These are phyloP conservation scores for Cucumis melo DNA, from an alignment of 306 rosid genomes.

Conservation along the genomic window DNA sequence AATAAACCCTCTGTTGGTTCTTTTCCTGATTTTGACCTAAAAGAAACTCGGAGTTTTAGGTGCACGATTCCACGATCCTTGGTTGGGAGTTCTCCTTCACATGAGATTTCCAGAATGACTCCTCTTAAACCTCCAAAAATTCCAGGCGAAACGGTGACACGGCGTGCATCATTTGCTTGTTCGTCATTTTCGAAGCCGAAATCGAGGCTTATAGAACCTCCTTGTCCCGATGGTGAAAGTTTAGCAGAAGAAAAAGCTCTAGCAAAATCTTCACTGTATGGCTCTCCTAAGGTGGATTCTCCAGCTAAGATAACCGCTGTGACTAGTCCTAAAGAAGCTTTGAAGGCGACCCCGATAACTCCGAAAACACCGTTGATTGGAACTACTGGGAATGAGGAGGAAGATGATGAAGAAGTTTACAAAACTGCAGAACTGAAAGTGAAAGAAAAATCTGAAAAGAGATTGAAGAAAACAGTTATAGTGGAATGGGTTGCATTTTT, in stretches of 20 bases:
- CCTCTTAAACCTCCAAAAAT: constrained; percentile 24
- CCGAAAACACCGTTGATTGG: constrained; percentile 45
- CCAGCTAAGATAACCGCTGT: constrained; percentile 11
- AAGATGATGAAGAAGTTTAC: constrained; percentile 64
- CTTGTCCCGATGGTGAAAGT: constrained; percentile 12
- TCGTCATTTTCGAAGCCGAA: constrained; percentile 49
- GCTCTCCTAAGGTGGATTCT: constrained; percentile 22
- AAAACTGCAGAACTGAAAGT: constrained; percentile 44
- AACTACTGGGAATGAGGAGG: constrained; percentile 27
- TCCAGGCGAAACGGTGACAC: constrained; percentile 11
- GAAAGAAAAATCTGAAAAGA: constrained; percentile 24
- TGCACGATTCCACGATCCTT: constrained; percentile 8
- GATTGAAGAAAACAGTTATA: constrained; percentile 13
- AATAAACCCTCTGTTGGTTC: constrained; percentile 16
- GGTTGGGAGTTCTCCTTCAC: constrained; percentile 12
- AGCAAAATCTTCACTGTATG: constrained; percentile 7
- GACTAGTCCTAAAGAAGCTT: constrained; percentile 14
- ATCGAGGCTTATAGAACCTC: constrained; percentile 51
- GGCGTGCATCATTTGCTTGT: constrained; percentile 20
- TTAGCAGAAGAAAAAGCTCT: constrained; percentile 15
- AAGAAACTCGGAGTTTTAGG: constrained; percentile 15
- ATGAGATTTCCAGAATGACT: constrained; percentile 10
- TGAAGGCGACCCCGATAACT: constrained; percentile 21
- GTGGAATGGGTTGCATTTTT: constrained; percentile 40
- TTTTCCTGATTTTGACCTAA: constrained; percentile 16